Evolutionary conservation across 768 basidiomycete genomes (phyloP).

Genomic region (Termitomyces sp.): DNA sequence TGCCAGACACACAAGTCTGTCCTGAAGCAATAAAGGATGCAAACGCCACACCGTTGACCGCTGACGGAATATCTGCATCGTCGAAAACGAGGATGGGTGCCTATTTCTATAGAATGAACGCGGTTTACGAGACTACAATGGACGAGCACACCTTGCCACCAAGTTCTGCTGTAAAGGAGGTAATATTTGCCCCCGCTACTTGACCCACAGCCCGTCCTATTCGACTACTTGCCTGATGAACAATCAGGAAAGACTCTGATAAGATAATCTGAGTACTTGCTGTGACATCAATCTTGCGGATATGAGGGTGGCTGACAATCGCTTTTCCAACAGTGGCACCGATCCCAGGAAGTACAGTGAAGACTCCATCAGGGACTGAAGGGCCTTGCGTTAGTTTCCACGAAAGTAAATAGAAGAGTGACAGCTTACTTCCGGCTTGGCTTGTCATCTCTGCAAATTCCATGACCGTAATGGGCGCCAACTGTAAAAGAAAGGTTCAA

Average conservation of each 20-base stretch:
- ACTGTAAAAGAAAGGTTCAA: conserved; percentile 24
- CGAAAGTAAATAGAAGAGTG: neutral
- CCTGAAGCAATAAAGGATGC: conserved; percentile 85
- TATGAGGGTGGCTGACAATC: conserved; percentile 60
- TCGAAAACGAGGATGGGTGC: conserved; percentile 80
- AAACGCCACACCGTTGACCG: conserved; percentile 83
- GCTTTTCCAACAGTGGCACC: conserved; percentile 64
- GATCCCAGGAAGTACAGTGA: conserved; percentile 73
- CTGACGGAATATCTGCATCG: conserved; percentile 70
- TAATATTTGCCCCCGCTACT: conserved; percentile 72
- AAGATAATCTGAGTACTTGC: conserved; percentile 36
- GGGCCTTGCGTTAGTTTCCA: neutral
- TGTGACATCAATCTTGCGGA: conserved; percentile 84
- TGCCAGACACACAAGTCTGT: conserved; percentile 91
- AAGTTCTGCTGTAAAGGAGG: conserved; percentile 77
- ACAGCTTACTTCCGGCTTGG: conserved; percentile 58
- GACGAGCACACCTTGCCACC: conserved; percentile 70
- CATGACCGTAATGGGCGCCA: conserved; percentile 77
- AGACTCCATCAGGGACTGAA: conserved; percentile 73
- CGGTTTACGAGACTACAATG: neutral
- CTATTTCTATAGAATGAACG: conserved; percentile 31
- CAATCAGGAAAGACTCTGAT: neutral
- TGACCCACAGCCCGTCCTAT: conserved; percentile 76
- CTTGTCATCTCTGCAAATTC: conserved; percentile 68
- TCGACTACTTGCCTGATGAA: conserved; percentile 67